Conservation (phyloP, 164 flowering plant species). For the Berberis vulgaris region DNA sequence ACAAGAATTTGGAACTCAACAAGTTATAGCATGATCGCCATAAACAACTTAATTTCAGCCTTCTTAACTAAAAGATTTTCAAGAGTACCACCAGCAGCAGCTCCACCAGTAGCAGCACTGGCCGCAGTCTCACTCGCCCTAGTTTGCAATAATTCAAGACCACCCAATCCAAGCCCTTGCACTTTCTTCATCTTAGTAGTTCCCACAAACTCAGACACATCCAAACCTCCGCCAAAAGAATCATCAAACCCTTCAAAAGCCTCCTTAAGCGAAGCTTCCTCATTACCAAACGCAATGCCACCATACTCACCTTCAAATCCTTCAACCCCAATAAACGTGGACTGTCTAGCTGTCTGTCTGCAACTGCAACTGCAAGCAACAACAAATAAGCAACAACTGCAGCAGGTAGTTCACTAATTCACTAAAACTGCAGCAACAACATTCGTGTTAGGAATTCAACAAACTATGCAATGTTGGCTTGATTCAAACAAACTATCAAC, state of each 20-base stretch:
- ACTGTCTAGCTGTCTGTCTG: constrained; percentile 76
- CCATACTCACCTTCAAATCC: constrained; percentile 98
- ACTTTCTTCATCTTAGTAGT: constrained; percentile 38
- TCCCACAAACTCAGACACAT: constrained; percentile 86
- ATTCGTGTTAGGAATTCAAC: too few species aligned
- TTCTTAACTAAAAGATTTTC: constrained; percentile 69
- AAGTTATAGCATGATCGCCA: too few species aligned
- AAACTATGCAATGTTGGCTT: too few species aligned
- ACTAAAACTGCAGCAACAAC: too few species aligned
- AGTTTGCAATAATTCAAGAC: constrained; percentile 67
- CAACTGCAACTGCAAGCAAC: too few species aligned
- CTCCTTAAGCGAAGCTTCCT: constrained; percentile 63
- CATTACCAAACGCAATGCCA: constrained; percentile 77
- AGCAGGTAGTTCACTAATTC: too few species aligned
- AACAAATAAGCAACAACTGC: too few species aligned
- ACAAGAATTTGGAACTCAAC: too few species aligned
- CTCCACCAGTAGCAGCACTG: constrained; percentile 26
- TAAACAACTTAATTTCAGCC: constrained; percentile 81
- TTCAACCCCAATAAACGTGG: constrained; percentile 74
- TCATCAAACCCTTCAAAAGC: constrained; percentile 84
- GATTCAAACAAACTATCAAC: too few species aligned
- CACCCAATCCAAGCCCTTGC: constrained; percentile 52
- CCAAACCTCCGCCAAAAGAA: constrained; percentile 97
- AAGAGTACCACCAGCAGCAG: constrained; percentile 46
- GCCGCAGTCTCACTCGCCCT: constrained; percentile 29